Base-by-base conservation (phyloP, 2,329 filamentous ascomycete species). In the Sporothrix pallida region DNA sequence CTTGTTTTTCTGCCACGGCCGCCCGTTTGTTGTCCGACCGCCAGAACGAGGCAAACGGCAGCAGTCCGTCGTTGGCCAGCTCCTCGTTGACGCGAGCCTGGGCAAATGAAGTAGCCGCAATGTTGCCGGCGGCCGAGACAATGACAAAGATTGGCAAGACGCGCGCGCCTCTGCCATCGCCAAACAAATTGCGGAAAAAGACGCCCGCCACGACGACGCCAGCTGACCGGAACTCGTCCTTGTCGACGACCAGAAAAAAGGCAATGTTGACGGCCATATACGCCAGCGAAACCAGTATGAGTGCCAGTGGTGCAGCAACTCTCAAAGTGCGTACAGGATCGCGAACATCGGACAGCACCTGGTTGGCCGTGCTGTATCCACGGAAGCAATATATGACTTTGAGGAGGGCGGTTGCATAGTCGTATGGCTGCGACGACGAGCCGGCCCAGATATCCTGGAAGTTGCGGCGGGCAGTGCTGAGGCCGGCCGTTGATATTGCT, bases 261-360 rank as follows among this genome's bases (percentile, higher is more conserved):
- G 88, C 86, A 48, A 89, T 83, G 78, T 89, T 89, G 79, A 86
- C 83, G 58, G 89, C 82, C 79, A 89, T 85, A 78, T 90, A 90
- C 0, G 87, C 79, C 31, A 88, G 78, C 0, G 86, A 85, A n/a
- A 88, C 86, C 9, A 86, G 82, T n/a, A 81, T 80, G 9, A 90
- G 83, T 0, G 87, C 88, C 2, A 86, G 76, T 0, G 88, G 87
- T 0, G 87, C 87, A 0, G 87, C 88, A 50, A 87, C 83, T 77
- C 87, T 87, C 70, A 91, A 82, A 0, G 88, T 90, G 48, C 84
- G 84, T n/a, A 86, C 83, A 0, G 88, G 88, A 77, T 89, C 85
- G 74, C 83, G 85, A 31, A 88, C 87, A 80, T 89, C 87, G 70
- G 84, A 87, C 75, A 90, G 80, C 15, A 87, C 86, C 74, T 87